Base-by-base conservation (phyloP, 83 land plant species). In the Isoetes engelmannii region DNA sequence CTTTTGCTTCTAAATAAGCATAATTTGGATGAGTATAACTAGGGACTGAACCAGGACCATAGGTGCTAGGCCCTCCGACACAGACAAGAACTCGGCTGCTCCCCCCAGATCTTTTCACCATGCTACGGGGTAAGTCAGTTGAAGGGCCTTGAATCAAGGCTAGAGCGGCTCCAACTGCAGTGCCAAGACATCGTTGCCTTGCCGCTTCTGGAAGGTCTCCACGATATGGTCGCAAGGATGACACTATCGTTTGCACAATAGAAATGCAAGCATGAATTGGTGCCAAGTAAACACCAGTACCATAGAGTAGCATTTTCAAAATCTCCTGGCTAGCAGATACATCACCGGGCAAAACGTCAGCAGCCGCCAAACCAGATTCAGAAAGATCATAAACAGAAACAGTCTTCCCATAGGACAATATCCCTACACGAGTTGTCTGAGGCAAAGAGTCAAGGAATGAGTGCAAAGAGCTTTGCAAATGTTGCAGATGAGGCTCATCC, bases 1-100 rank as follows among this genome's bases (percentile, higher is more conserved):
- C 92, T 49, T 79, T 87, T 45, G 76, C 87, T 70, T 92, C 97
- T 87, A 92, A 48, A 68, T 87, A 86, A 18, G 87, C 81, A 77
- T 92, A 89, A 72, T 92, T 96, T 48, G 97, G 99, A 75, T 96
- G 94, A 49, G 45, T 82, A 15, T 77, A 65, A 44, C 89, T 87
- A 64, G 99, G 99, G 54, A 96, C 89, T 12, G 97, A 84, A 20
- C 99, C 99, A 69, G 94, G 97, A 28, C 99, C 99, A 79, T 81
- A 81, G 20, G 97, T 92, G 65, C 79, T 89, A 5, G 99, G 99
- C 21, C 99, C 99, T 49, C 93, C 99, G 15, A 84, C 91, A 80
- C 97, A 92, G 1, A 86, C 87, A 60, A 96, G 69, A 9, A 96
- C 79, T 63, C 97, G 87, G 73, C 88, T 85, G 65, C 83, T 89